A percentile compares a stretch with the other conserved stretches of the same genome.
phyloP scores from a whole-genome alignment of 2,329 filamentous ascomycete genomes.

The Neonectria neomacrospora region DNA sequence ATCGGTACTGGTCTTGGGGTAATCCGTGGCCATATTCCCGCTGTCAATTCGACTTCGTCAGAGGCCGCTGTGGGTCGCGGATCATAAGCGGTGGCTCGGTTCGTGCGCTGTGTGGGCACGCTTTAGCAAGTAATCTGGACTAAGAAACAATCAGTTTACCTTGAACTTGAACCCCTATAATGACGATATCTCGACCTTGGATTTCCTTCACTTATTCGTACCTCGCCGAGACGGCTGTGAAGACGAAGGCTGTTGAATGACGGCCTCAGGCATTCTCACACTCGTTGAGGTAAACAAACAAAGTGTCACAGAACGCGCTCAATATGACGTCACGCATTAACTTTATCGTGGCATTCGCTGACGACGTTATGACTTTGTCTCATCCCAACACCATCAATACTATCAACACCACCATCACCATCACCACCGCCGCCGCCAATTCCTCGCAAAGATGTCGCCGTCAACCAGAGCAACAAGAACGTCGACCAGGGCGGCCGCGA shows the following conservation, averaged over 20 bases:
- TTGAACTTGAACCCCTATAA: background rate
- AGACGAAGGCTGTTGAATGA: background rate
- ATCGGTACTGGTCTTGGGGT: too few species aligned
- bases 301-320: background rate
- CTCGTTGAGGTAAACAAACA: background rate
- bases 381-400: background rate
- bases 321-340: background rate
- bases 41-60: too few species aligned
- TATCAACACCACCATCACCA: background rate
- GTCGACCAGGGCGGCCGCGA: background rate
- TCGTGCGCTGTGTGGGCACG: too few species aligned
- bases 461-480: background rate
- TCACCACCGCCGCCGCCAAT: background rate
- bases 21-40: too few species aligned
- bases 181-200: background rate
- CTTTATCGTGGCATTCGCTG: background rate
- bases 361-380: background rate
- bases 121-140: too few species aligned
- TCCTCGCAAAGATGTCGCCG: background rate
- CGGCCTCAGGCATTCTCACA: background rate
- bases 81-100: too few species aligned
- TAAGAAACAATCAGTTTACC: background rate
- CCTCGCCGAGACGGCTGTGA: background rate
- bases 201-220: background rate
- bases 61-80: too few species aligned